These are phyloP conservation scores for Galeopsis tetrahit DNA, from an alignment of 257 asterid genomes.

Conservation along the genomic window DNA sequence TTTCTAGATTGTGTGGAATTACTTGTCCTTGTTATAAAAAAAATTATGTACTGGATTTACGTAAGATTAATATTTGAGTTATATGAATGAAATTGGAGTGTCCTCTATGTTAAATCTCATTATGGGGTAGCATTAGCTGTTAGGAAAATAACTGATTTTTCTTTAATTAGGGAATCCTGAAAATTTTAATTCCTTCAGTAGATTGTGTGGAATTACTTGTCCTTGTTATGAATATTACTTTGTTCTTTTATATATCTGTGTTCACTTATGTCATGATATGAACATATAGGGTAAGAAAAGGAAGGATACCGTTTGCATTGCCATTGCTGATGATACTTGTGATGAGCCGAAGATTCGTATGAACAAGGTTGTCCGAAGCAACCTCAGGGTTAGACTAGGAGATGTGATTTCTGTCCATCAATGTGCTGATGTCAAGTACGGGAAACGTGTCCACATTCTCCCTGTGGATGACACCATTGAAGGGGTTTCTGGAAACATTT, in stretches of 20 bases:
- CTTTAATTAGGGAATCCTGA: not conserved
- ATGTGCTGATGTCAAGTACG: conserved; percentile 66
- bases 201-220: not conserved
- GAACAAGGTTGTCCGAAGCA: conserved; percentile 75
- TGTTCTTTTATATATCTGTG: not conserved
- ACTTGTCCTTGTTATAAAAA: not conserved
- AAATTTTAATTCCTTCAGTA: not conserved
- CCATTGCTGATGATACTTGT: conserved; percentile 71
- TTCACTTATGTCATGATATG: not conserved
- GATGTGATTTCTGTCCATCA: conserved; percentile 76
- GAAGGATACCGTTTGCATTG: conserved; percentile 69
- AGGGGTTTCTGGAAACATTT: conserved; percentile 71
- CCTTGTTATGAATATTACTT: not conserved
- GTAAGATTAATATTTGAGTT: not conserved
- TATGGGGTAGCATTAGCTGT: not conserved
- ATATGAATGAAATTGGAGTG: not conserved
- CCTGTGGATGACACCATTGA: conserved; percentile 71
- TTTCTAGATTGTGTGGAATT: not conserved
- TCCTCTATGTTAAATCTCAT: not conserved
- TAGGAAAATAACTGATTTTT: not conserved
- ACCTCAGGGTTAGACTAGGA: conserved; percentile 68
- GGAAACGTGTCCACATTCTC: conserved; percentile 61
- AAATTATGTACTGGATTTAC: not conserved
- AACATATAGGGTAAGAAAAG: conserved; percentile 65
- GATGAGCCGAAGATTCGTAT: conserved; percentile 68